phyloP scores from a whole-genome alignment of 495 filamentous ascomycete species.

The Parathielavia hyrcaniae region DNA sequence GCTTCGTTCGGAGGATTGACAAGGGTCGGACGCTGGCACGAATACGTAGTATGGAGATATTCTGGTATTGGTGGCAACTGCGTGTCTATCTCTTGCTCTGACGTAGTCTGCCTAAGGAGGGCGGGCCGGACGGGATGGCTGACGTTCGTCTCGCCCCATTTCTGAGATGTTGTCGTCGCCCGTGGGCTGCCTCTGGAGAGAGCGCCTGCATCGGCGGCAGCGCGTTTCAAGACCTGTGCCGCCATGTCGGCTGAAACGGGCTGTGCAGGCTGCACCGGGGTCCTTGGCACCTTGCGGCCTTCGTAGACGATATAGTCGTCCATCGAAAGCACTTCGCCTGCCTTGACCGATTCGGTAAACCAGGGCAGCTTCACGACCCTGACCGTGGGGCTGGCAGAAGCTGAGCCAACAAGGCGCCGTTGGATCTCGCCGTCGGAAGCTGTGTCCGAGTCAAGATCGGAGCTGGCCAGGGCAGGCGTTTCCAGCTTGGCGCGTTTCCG shows the following conservation, averaged over 20 bases:
- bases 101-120: slow-evolving; percentile 56
- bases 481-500: slow-evolving; percentile 37
- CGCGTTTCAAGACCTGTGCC: slow-evolving; percentile 31
- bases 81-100: slow-evolving; percentile 54
- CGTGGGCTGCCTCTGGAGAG: slow-evolving; percentile 5
- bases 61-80: slow-evolving; percentile 56
- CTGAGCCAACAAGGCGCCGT: neutral
- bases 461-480: slow-evolving; percentile 13
- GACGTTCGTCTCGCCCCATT: slow-evolving; percentile 8
- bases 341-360: slow-evolving; percentile 58
- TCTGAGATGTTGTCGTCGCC: slow-evolving; percentile 18
- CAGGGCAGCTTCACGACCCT: slow-evolving; percentile 70
- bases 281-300: slow-evolving; percentile 37
- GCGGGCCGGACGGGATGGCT: slow-evolving; percentile 17
- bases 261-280: slow-evolving; percentile 17
- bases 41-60: slow-evolving; percentile 67
- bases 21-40: slow-evolving; percentile 76
- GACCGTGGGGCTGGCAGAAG: slow-evolving; percentile 32
- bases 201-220: slow-evolving; percentile 27
- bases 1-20: slow-evolving; percentile 60
- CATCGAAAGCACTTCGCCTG: slow-evolving; percentile 49
- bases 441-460: slow-evolving; percentile 36
- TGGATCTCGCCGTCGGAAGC: slow-evolving; percentile 31
- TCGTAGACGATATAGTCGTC: slow-evolving; percentile 62
- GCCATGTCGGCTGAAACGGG: slow-evolving; percentile 16